These are phyloP conservation scores for Saprolegnia parasitica DNA, from an alignment of 352 stramenopile genomes.

Conservation along the genomic window DNA sequence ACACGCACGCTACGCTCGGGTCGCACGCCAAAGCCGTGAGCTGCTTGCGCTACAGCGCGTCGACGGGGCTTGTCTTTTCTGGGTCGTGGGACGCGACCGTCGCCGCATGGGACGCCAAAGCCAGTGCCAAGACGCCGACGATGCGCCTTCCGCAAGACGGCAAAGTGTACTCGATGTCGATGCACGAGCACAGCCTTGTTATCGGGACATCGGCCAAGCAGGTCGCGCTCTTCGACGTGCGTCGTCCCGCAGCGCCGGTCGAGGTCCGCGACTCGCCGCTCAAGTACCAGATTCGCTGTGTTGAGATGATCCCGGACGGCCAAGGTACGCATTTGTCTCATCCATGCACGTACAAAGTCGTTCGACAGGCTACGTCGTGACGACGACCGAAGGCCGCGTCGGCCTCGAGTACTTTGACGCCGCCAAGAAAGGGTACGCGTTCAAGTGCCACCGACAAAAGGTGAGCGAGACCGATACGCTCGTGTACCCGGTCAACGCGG, in stretches of 20 bases:
- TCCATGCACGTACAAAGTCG: not conserved
- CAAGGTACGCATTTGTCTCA: constrained; percentile 27
- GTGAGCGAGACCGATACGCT: constrained; percentile 61
- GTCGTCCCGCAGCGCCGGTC: constrained; percentile 57
- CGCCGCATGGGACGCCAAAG: constrained; percentile 64
- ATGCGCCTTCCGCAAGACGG: constrained; percentile 45
- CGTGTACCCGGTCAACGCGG: constrained; percentile 94
- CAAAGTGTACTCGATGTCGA: constrained; percentile 70
- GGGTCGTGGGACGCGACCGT: constrained; percentile 64
- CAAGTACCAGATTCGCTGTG: constrained; percentile 91
- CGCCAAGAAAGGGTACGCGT: constrained; percentile 77
- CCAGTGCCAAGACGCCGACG: constrained; percentile 34
- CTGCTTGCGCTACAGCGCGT: constrained; percentile 49
- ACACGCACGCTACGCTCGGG: constrained; percentile 36
- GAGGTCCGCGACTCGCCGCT: constrained; percentile 70
- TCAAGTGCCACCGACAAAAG: constrained; percentile 96
- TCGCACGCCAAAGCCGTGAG: constrained; percentile 49
- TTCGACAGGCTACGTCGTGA: constrained; percentile 80
- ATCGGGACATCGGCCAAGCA: constrained; percentile 50
- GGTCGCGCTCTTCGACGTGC: constrained; percentile 77
- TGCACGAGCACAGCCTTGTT: constrained; percentile 53
- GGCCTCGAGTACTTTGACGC: constrained; percentile 93
- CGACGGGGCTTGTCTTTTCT: constrained; percentile 44
- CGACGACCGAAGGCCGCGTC: constrained; percentile 95
- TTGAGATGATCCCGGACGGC: constrained; percentile 63